A percentile compares a stretch with the other conserved stretches of the same genome.
Conservation (phyloP, 2,329 filamentous ascomycete species). For the Neurospora crassa region DNA sequence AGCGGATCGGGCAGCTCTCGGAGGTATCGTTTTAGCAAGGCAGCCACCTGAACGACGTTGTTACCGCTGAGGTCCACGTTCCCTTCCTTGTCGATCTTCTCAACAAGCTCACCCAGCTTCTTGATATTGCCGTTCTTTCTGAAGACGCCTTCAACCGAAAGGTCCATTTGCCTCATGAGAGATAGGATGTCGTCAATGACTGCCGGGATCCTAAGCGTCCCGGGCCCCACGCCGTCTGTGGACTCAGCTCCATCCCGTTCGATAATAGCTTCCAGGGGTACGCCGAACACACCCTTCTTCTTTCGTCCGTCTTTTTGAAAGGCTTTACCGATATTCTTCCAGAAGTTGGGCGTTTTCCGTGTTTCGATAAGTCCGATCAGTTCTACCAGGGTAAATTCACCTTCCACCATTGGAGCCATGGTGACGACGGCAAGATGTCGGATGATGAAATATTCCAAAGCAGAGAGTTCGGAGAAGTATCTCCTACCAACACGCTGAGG, state of each 20-base stretch:
- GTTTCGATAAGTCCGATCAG: slow-evolving; percentile 87
- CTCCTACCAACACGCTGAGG: slow-evolving; percentile 54
- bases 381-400: slow-evolving; percentile 88
- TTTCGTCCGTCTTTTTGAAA: slow-evolving; percentile 81
- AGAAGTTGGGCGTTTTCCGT: slow-evolving; percentile 81
- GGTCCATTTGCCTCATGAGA: slow-evolving; percentile 97
- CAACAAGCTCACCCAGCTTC: slow-evolving; percentile 75
- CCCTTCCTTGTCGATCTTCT: slow-evolving; percentile 77
- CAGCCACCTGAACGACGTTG: slow-evolving; percentile 87
- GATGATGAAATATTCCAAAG: slow-evolving; percentile 94
- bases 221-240: slow-evolving; percentile 92
- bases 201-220: slow-evolving; percentile 81
- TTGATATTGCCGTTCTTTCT: slow-evolving; percentile 99
- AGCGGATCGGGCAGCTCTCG: slow-evolving; percentile 90
- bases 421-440: slow-evolving; percentile 89
- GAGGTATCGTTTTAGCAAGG: slow-evolving; percentile 88
- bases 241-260: slow-evolving; percentile 94
- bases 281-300: slow-evolving; percentile 90
- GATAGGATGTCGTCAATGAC: slow-evolving; percentile 90
- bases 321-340: slow-evolving; percentile 95
- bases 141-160: slow-evolving; percentile 97
- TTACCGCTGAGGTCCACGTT: slow-evolving; percentile 79
- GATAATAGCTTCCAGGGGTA: slow-evolving; percentile 77
- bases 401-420: slow-evolving; percentile 86
- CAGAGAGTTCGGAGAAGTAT: slow-evolving; percentile 94